These are phyloP conservation scores for Acorus gramineus DNA, from an alignment of 106 monocot species.

Conservation along the genomic window DNA sequence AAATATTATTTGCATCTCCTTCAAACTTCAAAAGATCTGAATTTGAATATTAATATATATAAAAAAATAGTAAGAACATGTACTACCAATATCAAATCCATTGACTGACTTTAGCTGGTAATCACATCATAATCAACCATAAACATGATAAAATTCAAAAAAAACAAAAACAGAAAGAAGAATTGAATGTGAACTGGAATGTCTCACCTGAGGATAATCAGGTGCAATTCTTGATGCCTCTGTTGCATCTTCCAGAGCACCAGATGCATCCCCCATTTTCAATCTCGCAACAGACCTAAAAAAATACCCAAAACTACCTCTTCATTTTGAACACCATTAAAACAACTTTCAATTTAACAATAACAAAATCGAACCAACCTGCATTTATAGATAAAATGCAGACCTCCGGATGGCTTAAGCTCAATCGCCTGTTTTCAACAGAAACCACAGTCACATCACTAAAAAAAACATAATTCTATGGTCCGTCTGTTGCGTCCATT, in stretches of 20 bases:
- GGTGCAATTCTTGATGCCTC: constrained; percentile 46
- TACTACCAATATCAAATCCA: too few relatives aligned
- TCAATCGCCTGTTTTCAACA: constrained; percentile 37
- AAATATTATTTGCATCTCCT: too few relatives aligned
- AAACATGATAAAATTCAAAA: too few relatives aligned
- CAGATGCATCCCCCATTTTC: constrained; percentile 31
- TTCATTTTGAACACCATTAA: neutral
- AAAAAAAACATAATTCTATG: neutral
- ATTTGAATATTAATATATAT: too few relatives aligned
- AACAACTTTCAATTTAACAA: too few relatives aligned
- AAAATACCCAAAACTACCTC: neutral
- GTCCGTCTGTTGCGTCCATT: neutral
- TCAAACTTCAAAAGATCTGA: too few relatives aligned
- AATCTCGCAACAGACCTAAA: constrained; percentile 53
- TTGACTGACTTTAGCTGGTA: too few relatives aligned
- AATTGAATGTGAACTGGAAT: neutral
- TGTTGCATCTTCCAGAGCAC: constrained; percentile 55
- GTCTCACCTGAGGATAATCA: constrained; percentile 34
- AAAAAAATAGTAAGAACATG: too few relatives aligned
- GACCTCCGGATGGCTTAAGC: constrained; percentile 50
- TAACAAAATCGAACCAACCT: constrained; percentile 21
- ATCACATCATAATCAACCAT: too few relatives aligned
- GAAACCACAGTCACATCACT: constrained; percentile 1
- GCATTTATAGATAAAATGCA: constrained; percentile 52
- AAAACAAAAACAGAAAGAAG: too few relatives aligned